Evolutionary conservation across 371 early-diverging fungal genomes (phyloP).

Genomic region (Apophysomyces sp.): DNA sequence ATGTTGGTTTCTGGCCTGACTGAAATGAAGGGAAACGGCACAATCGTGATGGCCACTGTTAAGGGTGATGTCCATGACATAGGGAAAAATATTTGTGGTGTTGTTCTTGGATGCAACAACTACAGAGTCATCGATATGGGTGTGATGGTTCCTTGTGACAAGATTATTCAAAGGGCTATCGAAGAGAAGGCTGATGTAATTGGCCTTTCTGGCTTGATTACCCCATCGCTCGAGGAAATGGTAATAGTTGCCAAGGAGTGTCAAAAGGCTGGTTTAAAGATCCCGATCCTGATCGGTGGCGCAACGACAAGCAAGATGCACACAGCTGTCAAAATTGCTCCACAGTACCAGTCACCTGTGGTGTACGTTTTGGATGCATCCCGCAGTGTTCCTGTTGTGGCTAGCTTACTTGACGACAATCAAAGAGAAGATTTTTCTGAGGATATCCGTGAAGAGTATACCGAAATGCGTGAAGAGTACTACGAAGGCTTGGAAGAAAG

Average conservation of each 20-base stretch:
- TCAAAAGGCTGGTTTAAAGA: constrained; percentile 82
- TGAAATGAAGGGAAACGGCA: constrained; percentile 61
- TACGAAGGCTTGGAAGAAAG: constrained; percentile 88
- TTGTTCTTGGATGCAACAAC: constrained; percentile 95
- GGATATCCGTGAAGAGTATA: constrained; percentile 90
- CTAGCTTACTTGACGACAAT: constrained; percentile 78
- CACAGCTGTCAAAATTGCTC: constrained; percentile 94
- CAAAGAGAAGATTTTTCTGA: constrained; percentile 77
- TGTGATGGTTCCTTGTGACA: constrained; percentile 91
- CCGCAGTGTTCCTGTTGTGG: constrained; percentile 78
- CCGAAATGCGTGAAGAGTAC: constrained; percentile 90
- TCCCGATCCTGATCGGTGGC: constrained; percentile 90
- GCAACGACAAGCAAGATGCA: constrained; percentile 95
- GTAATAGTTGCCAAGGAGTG: constrained; percentile 90
- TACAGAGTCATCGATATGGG: constrained; percentile 92
- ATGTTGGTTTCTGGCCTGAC: constrained; percentile 47
- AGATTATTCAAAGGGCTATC: constrained; percentile 84
- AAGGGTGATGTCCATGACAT: constrained; percentile 92
- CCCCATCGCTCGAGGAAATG: constrained; percentile 95
- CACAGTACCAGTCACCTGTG: constrained; percentile 71
- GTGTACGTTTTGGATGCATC: constrained; percentile 83
- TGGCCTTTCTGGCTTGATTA: constrained; percentile 91
- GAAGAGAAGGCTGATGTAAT: constrained; percentile 87
- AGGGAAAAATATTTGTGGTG: constrained; percentile 92
- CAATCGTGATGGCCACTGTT: constrained; percentile 90